Percentiles rank a stretch among this genome's conserved stretches.
These are phyloP conservation scores for Uromyces viciae-fabae DNA, from an alignment of 1,284 basidiomycete species.

Conservation along the genomic window DNA sequence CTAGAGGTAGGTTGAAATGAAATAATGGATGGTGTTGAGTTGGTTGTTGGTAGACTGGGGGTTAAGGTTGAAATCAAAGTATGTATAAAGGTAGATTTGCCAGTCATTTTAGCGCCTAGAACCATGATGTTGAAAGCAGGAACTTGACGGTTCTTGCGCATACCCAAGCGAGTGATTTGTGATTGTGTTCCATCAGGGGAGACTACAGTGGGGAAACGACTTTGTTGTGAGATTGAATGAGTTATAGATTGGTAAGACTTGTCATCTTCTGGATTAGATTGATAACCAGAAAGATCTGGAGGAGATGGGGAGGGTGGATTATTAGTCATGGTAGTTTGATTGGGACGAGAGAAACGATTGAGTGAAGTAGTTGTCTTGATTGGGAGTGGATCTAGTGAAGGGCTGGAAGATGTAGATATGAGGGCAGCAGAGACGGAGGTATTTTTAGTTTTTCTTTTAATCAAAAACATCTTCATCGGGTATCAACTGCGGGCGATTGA, in stretches of 20 bases:
- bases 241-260: slow-evolving; percentile 25
- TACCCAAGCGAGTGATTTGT: not conserved
- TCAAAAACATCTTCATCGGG: slow-evolving; percentile 6
- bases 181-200: not conserved
- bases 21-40: not conserved
- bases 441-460: slow-evolving; percentile 5
- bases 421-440: slow-evolving; percentile 19
- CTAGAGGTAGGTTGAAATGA: not conserved
- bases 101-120: slow-evolving; percentile 9
- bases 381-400: not conserved
- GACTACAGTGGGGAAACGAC: not conserved
- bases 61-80: slow-evolving; percentile 24
- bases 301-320: not conserved
- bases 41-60: slow-evolving; percentile 1
- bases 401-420: not conserved
- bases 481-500: too few relatives aligned
- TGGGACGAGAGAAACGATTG: not conserved
- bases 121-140: slow-evolving; percentile 39
- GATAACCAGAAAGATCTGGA: not conserved
- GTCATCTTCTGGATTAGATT: slow-evolving; percentile 12
- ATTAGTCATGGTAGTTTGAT: not conserved
- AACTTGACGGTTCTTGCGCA: slow-evolving; percentile 25
- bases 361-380: not conserved
- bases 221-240: not conserved
- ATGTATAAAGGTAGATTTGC: slow-evolving; percentile 33